Conservation (phyloP, 2,329 filamentous ascomycete genomes). For the Rosellinia necatrix region DNA sequence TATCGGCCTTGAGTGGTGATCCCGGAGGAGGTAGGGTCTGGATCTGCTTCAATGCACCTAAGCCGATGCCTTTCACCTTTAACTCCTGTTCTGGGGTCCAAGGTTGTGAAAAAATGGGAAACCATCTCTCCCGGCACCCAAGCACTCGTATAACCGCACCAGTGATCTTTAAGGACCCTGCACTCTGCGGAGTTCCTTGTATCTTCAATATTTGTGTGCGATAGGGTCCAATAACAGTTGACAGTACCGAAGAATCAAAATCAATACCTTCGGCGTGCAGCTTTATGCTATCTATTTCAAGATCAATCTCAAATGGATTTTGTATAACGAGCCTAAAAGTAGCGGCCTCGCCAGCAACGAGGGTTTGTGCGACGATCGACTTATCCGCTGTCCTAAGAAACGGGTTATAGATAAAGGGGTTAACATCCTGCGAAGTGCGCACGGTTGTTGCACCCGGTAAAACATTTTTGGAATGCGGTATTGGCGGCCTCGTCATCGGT, state of each 20-base stretch:
- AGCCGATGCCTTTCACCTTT: constrained; percentile 78
- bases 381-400: constrained; percentile 74
- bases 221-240: constrained; percentile 76
- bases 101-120: constrained; percentile 78
- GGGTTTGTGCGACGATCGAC: constrained; percentile 64
- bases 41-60: constrained; percentile 59
- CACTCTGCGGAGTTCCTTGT: constrained; percentile 66
- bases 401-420: constrained; percentile 95
- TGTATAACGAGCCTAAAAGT: constrained; percentile 84
- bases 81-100: constrained; percentile 73
- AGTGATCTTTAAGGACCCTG: constrained; percentile 73
- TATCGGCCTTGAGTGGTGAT: constrained; percentile 52
- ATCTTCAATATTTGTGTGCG: constrained; percentile 79
- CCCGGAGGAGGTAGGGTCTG: constrained; percentile 47
- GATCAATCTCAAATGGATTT: constrained; percentile 91
- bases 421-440: constrained; percentile 64
- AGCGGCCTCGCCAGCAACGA: constrained; percentile 79
- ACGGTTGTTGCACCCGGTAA: constrained; percentile 56
- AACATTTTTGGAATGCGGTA: constrained; percentile 65
- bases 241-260: constrained; percentile 69
- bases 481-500: constrained; percentile 62
- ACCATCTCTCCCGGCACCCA: constrained; percentile 80
- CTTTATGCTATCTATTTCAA: constrained; percentile 82
- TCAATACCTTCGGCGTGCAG: constrained; percentile 75
- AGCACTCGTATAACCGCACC: constrained; percentile 81